A percentile compares a stretch with the other conserved stretches of the same genome.
Evolutionary conservation across 768 basidiomycete genomes (phyloP).

Genomic region (Hygrophoropsis aurantiaca): DNA sequence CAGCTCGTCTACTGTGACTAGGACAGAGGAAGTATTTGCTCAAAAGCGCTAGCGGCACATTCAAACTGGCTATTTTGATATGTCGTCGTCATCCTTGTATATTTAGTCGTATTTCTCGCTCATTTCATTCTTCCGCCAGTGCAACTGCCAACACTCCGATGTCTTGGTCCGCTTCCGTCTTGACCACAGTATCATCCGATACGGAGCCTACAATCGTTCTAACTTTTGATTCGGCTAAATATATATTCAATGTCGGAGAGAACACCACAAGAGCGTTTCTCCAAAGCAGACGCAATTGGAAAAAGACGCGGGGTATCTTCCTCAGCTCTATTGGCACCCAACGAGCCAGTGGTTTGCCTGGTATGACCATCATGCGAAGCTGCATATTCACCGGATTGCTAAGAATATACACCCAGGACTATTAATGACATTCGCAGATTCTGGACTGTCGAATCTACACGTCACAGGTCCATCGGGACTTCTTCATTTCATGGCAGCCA

Average conservation of each 20-base stretch:
- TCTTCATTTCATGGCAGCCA: constrained; percentile 67
- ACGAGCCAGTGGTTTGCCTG: constrained; percentile 70
- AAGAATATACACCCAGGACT: constrained; percentile 46
- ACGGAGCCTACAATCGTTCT: constrained; percentile 79
- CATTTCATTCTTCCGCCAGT: constrained; percentile 13
- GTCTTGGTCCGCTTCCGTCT: constrained; percentile 65
- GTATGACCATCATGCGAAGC: constrained; percentile 38
- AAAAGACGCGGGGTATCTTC: constrained; percentile 69
- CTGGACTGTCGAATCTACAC: constrained; percentile 52
- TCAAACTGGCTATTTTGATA: constrained; percentile 27
- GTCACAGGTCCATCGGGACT: constrained; percentile 75
- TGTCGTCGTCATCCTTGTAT: constrained; percentile 23
- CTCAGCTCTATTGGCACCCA: constrained; percentile 64
- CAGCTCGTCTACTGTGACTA: too few species aligned
- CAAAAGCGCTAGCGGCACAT: not conserved
- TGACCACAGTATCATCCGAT: constrained; percentile 65
- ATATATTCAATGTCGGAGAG: constrained; percentile 88
- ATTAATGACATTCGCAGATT: constrained; percentile 80
- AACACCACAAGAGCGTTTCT: constrained; percentile 73
- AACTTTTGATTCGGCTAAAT: constrained; percentile 75
- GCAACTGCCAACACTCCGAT: constrained; percentile 26
- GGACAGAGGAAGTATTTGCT: too few species aligned
- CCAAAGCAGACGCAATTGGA: constrained; percentile 66
- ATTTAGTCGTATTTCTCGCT: constrained; percentile 14
- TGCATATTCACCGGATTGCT: not conserved